Conservation (phyloP, 2,329 filamentous ascomycete genomes). For the Microsporum audouinii region DNA sequence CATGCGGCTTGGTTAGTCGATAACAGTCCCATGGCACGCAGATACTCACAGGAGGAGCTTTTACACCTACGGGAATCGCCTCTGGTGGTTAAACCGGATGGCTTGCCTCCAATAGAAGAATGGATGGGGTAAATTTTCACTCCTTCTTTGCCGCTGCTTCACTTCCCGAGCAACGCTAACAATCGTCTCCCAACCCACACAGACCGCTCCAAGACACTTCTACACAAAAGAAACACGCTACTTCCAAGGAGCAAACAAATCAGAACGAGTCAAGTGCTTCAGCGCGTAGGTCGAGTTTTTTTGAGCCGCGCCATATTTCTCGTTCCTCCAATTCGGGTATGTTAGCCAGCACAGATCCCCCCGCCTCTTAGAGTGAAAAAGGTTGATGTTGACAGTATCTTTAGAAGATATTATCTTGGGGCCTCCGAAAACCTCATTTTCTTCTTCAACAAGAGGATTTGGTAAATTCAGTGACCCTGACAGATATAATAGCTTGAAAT, state of each 20-base stretch:
- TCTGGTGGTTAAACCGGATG: slow-evolving; percentile 66
- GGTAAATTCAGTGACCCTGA: slow-evolving; percentile 39
- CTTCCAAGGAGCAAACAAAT: slow-evolving; percentile 25
- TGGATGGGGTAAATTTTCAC: slow-evolving; percentile 74
- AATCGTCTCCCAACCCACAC: slow-evolving; percentile 9
- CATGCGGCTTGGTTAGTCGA: slow-evolving; percentile 16
- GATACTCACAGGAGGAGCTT: slow-evolving; percentile 68
- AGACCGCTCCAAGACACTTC: slow-evolving; percentile 35
- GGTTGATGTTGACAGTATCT: slow-evolving; percentile 6
- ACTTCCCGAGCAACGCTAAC: slow-evolving; percentile 12
- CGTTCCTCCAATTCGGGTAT: slow-evolving; percentile 40
- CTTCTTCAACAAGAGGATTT: slow-evolving; percentile 55
- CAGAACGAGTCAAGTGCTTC: slow-evolving; percentile 24
- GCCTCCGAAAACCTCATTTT: slow-evolving; percentile 71
- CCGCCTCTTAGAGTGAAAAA: background rate
- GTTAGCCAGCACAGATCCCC: slow-evolving; percentile 11
- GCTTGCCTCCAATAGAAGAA: slow-evolving; percentile 73
- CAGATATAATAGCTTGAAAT: slow-evolving; percentile 32
- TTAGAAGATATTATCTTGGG: slow-evolving; percentile 76
- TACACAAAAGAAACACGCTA: slow-evolving; percentile 29
- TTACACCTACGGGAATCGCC: slow-evolving; percentile 68
- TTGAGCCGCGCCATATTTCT: slow-evolving; percentile 35
- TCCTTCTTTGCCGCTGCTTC: slow-evolving; percentile 7
- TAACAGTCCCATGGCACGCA: slow-evolving; percentile 31
- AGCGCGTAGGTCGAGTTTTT: slow-evolving; percentile 30